phyloP scores from a whole-genome alignment of 257 asterid genomes.

The Ocimum tenuiflorum region DNA sequence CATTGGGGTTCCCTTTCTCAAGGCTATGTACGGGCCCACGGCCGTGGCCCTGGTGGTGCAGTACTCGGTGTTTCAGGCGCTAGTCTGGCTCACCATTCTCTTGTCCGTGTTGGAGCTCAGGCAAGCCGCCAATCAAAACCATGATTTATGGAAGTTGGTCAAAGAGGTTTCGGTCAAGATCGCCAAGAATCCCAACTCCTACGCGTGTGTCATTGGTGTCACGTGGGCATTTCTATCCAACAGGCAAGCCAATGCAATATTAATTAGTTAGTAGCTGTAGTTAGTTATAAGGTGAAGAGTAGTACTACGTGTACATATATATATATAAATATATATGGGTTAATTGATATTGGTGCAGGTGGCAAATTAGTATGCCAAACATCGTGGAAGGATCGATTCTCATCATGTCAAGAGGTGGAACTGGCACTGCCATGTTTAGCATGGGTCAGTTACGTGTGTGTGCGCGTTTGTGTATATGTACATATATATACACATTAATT shows the following conservation, averaged over 20 bases:
- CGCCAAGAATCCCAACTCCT: slow-evolving; percentile 52
- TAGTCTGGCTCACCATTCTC: slow-evolving; percentile 43
- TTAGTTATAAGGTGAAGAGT: no score
- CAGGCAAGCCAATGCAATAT: no score
- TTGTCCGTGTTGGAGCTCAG: slow-evolving; percentile 43
- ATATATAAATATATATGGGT: no score
- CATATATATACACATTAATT: no score
- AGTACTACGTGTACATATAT: no score
- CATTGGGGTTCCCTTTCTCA: slow-evolving; percentile 52
- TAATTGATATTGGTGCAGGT: slow-evolving; percentile 22
- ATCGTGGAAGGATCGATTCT: slow-evolving; percentile 44
- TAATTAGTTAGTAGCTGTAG: no score
- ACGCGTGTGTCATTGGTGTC: slow-evolving; percentile 42
- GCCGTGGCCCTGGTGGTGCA: slow-evolving; percentile 52
- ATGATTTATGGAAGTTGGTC: slow-evolving; percentile 15
- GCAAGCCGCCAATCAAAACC: slow-evolving; percentile 2
- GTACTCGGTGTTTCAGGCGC: slow-evolving; percentile 39
- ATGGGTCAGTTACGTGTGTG: slow-evolving; percentile 33
- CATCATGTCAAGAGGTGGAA: slow-evolving; percentile 58
- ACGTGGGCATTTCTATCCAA: slow-evolving; percentile 51
- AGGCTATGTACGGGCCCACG: slow-evolving; percentile 51
- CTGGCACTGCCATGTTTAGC: slow-evolving; percentile 55
- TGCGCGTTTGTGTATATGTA: no score
- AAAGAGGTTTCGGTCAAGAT: slow-evolving; percentile 39
- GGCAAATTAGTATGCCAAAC: slow-evolving; percentile 48